Percentiles rank a stretch among this genome's conserved stretches.
Conservation (phyloP, 108 stramenopile species). For the Heterococcus sp. region DNA sequence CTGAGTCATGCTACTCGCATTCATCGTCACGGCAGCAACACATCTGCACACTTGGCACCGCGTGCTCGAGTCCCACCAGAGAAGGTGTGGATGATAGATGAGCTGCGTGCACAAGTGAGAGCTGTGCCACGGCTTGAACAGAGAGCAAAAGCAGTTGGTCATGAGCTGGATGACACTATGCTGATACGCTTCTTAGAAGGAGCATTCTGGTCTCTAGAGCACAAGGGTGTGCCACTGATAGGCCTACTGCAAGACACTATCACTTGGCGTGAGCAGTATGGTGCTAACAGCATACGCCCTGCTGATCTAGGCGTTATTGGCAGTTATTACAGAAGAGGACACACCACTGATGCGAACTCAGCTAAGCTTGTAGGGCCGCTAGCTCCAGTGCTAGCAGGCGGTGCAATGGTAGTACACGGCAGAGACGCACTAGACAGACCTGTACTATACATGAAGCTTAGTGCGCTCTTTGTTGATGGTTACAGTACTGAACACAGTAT, state of each 20-base stretch:
- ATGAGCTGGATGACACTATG: not conserved
- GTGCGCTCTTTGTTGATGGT: not conserved
- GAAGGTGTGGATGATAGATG: not conserved
- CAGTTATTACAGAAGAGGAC: no score
- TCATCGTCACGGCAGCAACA: not conserved
- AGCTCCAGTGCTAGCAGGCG: not conserved
- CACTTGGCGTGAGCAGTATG: slow-evolving; percentile 18
- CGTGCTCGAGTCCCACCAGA: not conserved
- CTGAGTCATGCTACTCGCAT: not conserved
- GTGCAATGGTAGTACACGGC: slow-evolving; percentile 30
- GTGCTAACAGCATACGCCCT: slow-evolving; percentile 3
- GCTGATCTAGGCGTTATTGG: slow-evolving; percentile 2
- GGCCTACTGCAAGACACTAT: slow-evolving; percentile 15
- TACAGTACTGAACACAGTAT: not conserved
- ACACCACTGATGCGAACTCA: not conserved
- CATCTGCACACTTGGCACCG: not conserved
- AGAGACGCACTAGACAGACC: slow-evolving; percentile 10
- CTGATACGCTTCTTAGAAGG: slow-evolving; percentile 19
- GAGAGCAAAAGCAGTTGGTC: not conserved
- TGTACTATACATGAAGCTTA: not conserved
- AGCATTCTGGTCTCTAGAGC: slow-evolving; percentile 28
- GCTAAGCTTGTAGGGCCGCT: not conserved
- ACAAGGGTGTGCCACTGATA: slow-evolving; percentile 9
- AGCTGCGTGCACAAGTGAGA: not conserved
- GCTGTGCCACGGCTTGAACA: not conserved